These are phyloP conservation scores for Striga hermonthica DNA, from an alignment of 305 asterid genomes.

Conservation along the genomic window DNA sequence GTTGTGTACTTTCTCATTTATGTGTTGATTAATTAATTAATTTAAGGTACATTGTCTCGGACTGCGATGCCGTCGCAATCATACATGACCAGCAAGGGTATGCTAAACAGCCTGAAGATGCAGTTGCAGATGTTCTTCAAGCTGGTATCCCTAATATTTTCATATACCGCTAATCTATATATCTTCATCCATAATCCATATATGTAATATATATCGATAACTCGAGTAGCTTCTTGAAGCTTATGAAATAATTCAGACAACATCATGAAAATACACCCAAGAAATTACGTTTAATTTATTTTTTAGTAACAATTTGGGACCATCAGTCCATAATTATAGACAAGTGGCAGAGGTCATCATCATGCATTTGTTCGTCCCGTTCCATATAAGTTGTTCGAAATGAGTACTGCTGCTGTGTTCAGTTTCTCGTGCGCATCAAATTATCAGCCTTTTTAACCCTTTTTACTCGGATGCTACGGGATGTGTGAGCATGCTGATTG, in stretches of 20 bases:
- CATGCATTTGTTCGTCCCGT: not conserved
- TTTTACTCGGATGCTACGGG: not conserved
- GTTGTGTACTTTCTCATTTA: not conserved
- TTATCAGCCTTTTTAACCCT: slow-evolving; percentile 19
- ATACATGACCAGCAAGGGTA: slow-evolving; percentile 57
- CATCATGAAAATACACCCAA: no score
- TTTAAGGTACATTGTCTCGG: slow-evolving; percentile 58
- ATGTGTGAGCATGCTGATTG: not conserved
- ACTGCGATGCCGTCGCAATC: slow-evolving; percentile 68
- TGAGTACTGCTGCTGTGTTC: slow-evolving; percentile 21
- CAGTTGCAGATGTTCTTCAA: slow-evolving; percentile 64
- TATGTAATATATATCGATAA: no score
- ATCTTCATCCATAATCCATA: no score
- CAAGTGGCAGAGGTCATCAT: not conserved
- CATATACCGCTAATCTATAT: no score
- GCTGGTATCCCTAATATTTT: slow-evolving; percentile 50
- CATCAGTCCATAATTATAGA: not conserved
- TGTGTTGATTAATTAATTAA: not conserved
- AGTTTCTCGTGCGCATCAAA: not conserved
- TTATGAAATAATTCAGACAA: no score
- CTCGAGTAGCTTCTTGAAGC: no score
- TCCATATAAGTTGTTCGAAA: not conserved
- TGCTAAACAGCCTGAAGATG: slow-evolving; percentile 70
- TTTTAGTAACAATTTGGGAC: not conserved
- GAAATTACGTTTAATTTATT: no score